phyloP scores from a whole-genome alignment of 371 early-diverging fungal species.

The Saksenaea oblongispora region DNA sequence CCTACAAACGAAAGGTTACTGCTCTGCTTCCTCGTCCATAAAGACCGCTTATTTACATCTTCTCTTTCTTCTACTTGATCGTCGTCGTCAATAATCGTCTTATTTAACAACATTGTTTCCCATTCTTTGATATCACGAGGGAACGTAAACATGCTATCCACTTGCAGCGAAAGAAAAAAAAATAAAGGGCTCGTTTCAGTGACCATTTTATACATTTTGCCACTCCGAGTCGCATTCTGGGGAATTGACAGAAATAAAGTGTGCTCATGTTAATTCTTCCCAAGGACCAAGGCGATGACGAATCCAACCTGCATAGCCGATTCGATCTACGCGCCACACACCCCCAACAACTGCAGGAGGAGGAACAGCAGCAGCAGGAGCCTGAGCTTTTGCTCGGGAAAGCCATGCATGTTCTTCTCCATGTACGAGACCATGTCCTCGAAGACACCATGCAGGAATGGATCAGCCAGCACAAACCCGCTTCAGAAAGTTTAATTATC shows the following conservation, averaged over 20 bases:
- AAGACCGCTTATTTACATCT: not conserved
- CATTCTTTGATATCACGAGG: constrained; percentile 4
- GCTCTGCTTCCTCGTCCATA: no score
- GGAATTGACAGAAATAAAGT: not conserved
- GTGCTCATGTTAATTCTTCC: not conserved
- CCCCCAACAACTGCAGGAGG: not conserved
- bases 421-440: constrained; percentile 1
- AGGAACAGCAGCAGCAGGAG: not conserved
- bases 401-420: not conserved
- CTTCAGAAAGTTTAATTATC: not conserved
- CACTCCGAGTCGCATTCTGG: not conserved
- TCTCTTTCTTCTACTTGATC: not conserved
- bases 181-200: not conserved
- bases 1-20: not conserved
- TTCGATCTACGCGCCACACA: not conserved
- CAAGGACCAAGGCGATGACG: not conserved
- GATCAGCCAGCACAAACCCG: not conserved
- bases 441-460: not conserved
- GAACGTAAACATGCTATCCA: not conserved
- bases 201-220: not conserved
- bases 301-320: not conserved
- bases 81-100: constrained; percentile 12
- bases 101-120: constrained; percentile 10
- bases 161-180: not conserved
- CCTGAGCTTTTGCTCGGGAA: not conserved